phyloP scores from a whole-genome alignment of 192 early-diverging fungal genomes.

The Pilaira anomala region DNA sequence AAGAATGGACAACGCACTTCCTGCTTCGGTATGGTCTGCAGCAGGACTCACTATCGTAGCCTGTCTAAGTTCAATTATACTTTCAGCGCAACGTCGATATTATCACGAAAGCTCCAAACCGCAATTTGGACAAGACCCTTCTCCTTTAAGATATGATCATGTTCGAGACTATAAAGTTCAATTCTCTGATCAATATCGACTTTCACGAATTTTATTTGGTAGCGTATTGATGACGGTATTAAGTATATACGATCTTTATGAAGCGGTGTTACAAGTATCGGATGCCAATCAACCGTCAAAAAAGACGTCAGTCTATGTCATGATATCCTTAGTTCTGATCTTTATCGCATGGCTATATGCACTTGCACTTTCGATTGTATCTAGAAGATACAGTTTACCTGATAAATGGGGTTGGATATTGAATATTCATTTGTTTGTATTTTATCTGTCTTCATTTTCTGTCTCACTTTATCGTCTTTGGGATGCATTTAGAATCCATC shows the following conservation, averaged over 20 bases:
- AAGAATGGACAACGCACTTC: not conserved
- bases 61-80: slow-evolving; percentile 15
- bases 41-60: slow-evolving; percentile 1
- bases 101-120: slow-evolving; percentile 11
- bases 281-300: not conserved
- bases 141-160: slow-evolving; percentile 6
- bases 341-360: slow-evolving; percentile 31
- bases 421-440: slow-evolving; percentile 31
- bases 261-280: not conserved
- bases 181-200: slow-evolving; percentile 10
- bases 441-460: slow-evolving; percentile 23
- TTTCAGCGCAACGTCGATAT: slow-evolving; percentile 24
- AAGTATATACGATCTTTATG: not conserved
- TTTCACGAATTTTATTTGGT: slow-evolving; percentile 16
- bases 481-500: not conserved
- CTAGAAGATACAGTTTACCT: slow-evolving; percentile 25
- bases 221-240: not conserved
- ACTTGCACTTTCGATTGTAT: slow-evolving; percentile 23
- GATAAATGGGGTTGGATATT: slow-evolving; percentile 31
- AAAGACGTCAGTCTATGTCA: not conserved
- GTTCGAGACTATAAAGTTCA: slow-evolving; percentile 12
- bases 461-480: slow-evolving; percentile 13
- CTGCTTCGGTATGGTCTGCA: slow-evolving; percentile 7
- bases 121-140: not conserved
- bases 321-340: slow-evolving; percentile 6